A percentile compares a stretch with the other conserved stretches of the same genome.
These are phyloP conservation scores for Erysimum pusillum DNA, from an alignment of 441 rosid genomes.

Conservation along the genomic window DNA sequence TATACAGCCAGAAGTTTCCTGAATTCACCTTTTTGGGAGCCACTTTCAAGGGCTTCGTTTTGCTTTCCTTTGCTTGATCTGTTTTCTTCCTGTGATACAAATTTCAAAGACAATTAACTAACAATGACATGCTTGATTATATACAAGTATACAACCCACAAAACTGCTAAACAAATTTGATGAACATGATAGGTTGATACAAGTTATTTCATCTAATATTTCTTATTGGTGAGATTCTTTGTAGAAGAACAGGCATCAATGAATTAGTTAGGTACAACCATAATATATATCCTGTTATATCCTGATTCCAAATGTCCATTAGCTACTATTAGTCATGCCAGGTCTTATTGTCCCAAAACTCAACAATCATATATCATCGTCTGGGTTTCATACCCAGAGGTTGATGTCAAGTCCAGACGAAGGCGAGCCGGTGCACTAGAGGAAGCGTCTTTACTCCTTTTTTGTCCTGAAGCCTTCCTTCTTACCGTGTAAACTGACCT, in stretches of 20 bases:
- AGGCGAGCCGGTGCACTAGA: constrained; percentile 36
- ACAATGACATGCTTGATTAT: not conserved
- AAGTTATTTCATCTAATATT: constrained; percentile 16
- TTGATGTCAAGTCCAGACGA: constrained; percentile 36
- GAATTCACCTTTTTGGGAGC: constrained; percentile 58
- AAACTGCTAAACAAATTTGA: constrained; percentile 18
- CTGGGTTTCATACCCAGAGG: constrained; percentile 45
- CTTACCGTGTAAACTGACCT: constrained; percentile 48
- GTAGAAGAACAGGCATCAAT: constrained; percentile 11
- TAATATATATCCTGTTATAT: constrained; percentile 25
- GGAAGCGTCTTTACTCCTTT: constrained; percentile 48
- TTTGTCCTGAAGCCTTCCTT: constrained; percentile 44
- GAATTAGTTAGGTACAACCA: not conserved
- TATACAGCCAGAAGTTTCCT: constrained; percentile 15
- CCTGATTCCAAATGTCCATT: constrained; percentile 22
- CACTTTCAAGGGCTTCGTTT: constrained; percentile 45
- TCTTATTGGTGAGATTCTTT: not conserved
- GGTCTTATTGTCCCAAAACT: not conserved
- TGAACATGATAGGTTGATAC: not conserved
- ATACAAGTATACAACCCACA: constrained; percentile 5
- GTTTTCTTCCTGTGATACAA: constrained; percentile 51
- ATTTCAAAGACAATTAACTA: constrained; percentile 24
- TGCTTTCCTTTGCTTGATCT: constrained; percentile 30
- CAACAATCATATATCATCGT: constrained; percentile 5
- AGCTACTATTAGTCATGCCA: constrained; percentile 28